Percentiles rank a stretch among this genome's conserved stretches.
Evolutionary conservation across 2,329 filamentous ascomycete genomes (phyloP).

Genomic region (Diplodia scrobiculata): DNA sequence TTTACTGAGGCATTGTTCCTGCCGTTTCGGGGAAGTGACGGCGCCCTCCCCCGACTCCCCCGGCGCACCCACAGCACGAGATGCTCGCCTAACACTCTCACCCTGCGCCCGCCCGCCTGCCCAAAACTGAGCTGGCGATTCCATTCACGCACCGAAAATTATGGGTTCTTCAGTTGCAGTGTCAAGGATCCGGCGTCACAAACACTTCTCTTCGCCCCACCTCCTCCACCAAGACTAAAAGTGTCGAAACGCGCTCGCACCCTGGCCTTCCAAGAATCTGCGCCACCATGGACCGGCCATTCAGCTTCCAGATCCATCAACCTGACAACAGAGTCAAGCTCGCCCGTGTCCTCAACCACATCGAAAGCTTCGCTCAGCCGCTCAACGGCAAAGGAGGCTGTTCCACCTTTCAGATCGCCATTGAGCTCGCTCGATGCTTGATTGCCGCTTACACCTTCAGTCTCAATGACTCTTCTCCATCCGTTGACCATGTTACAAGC

Average conservation of each 20-base stretch:
- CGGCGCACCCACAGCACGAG: no score
- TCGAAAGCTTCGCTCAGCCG: background rate
- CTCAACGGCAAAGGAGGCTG: slow-evolving; percentile 2
- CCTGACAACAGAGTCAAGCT: background rate
- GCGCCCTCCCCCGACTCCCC: no score
- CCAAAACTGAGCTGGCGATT: no score
- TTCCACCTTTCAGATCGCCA: background rate
- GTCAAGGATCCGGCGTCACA: background rate
- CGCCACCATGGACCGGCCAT: background rate
- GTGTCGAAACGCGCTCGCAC: background rate
- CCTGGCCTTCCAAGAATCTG: background rate
- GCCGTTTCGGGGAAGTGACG: background rate
- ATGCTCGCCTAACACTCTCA: no score
- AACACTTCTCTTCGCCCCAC: background rate
- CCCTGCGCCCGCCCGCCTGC: no score
- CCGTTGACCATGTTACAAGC: background rate
- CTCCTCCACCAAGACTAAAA: background rate
- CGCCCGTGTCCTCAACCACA: slow-evolving; percentile 7
- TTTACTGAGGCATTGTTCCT: background rate
- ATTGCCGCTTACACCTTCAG: background rate
- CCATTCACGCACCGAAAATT: background rate
- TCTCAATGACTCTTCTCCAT: background rate
- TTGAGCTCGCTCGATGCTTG: slow-evolving; percentile 8
- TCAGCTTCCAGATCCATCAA: background rate
- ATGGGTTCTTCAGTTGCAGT: background rate